These are phyloP conservation scores for Prinsepia uniflora DNA, from an alignment of 306 rosid species.

Conservation along the genomic window DNA sequence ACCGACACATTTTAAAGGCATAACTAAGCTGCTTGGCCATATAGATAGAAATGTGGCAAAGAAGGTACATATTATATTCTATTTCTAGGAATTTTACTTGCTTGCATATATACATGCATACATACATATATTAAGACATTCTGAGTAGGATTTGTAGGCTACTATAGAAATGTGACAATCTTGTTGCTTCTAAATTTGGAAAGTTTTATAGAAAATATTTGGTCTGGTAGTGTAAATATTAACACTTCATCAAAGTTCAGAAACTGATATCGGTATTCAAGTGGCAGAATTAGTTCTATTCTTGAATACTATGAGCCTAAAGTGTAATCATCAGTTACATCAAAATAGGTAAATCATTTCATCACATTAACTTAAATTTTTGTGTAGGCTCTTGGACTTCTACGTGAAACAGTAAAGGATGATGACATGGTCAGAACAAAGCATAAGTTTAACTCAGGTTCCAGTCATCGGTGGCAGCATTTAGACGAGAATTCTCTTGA, in stretches of 20 bases:
- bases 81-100: neutral
- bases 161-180: neutral
- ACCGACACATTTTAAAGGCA: slow-evolving; percentile 55
- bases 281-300: too few relatives aligned
- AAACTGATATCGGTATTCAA: neutral
- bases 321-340: slow-evolving; percentile 2
- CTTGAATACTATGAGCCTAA: neutral
- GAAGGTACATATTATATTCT: slow-evolving; percentile 47
- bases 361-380: slow-evolving; percentile 8
- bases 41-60: slow-evolving; percentile 52
- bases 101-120: neutral
- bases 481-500: slow-evolving; percentile 48
- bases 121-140: neutral
- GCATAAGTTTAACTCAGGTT: slow-evolving; percentile 36
- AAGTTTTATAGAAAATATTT: neutral
- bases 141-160: neutral
- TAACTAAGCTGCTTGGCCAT: slow-evolving; percentile 56
- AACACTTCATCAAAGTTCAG: neutral
- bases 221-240: neutral
- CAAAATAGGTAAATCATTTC: neutral
- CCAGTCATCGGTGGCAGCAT: slow-evolving; percentile 46
- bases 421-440: slow-evolving; percentile 31
- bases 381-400: slow-evolving; percentile 76
- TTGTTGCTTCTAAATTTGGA: neutral
- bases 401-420: slow-evolving; percentile 64